A percentile compares a stretch with the other conserved stretches of the same genome.
phyloP scores from a whole-genome alignment of 768 basidiomycete species.

The Leccinum boreale region DNA sequence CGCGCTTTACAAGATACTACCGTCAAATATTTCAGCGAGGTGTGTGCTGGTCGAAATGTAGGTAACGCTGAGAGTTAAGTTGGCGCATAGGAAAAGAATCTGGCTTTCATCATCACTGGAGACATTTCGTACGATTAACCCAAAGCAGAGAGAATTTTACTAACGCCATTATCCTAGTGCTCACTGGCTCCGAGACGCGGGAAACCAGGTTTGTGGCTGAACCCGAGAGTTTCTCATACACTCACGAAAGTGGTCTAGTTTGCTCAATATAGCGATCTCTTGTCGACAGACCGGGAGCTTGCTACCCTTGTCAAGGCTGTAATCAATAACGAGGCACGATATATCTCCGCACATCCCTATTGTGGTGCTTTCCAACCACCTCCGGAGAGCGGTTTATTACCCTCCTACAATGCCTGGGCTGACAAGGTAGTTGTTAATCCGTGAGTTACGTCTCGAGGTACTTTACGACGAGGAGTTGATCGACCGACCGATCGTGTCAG shows the following conservation, averaged over 20 bases:
- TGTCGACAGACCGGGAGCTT: slow-evolving; percentile 54
- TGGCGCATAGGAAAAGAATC: slow-evolving; percentile 50
- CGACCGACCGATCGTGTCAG: slow-evolving; percentile 31
- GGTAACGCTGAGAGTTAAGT: slow-evolving; percentile 4
- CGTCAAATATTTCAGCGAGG: slow-evolving; percentile 69
- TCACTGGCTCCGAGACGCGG: slow-evolving; percentile 82
- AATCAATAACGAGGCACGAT: slow-evolving; percentile 76
- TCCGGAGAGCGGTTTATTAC: slow-evolving; percentile 63
- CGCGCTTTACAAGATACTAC: slow-evolving; percentile 57
- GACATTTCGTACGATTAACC: slow-evolving; percentile 65
- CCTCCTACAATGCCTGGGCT: slow-evolving; percentile 67
- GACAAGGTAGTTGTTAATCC: slow-evolving; percentile 70
- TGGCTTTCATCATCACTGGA: slow-evolving; percentile 81
- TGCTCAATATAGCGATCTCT: slow-evolving; percentile 61
- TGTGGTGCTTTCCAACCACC: slow-evolving; percentile 83
- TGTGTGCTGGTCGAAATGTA: slow-evolving; percentile 17
- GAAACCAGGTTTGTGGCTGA: slow-evolving; percentile 55
- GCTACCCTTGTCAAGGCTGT: slow-evolving; percentile 73
- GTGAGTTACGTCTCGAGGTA: slow-evolving; percentile 39
- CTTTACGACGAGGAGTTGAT: not conserved
- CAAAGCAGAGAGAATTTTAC: not conserved
- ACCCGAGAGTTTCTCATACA: not conserved
- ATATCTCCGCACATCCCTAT: slow-evolving; percentile 70
- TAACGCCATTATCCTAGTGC: slow-evolving; percentile 43
- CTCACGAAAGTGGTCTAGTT: slow-evolving; percentile 42